phyloP scores from a whole-genome alignment of 2,329 filamentous ascomycete genomes.

The Colletotrichum nymphaeae region DNA sequence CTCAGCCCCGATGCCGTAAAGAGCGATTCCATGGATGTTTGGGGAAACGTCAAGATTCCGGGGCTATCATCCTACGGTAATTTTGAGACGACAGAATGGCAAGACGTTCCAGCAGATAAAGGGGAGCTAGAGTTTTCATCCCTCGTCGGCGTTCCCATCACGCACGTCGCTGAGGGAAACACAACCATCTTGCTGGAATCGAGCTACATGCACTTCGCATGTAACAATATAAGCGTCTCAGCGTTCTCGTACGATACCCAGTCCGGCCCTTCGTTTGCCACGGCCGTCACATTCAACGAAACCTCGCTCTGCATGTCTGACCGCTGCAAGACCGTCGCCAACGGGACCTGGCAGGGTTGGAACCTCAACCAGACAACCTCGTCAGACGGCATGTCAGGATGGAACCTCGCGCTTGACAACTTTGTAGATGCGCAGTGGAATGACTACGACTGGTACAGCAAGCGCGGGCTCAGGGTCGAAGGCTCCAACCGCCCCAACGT shows the following conservation, averaged over 20 bases:
- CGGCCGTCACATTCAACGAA: background rate
- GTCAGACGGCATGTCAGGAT: background rate
- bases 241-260: background rate
- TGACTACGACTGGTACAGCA: background rate
- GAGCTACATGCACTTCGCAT: conserved; percentile 17
- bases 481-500: background rate
- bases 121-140: background rate
- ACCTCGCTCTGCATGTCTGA: background rate
- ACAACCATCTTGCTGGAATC: conserved; percentile 19
- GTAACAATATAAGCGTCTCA: background rate
- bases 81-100: background rate
- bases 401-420: conserved; percentile 16
- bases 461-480: background rate
- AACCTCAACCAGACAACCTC: background rate
- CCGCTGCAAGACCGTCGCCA: background rate
- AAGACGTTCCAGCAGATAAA: background rate
- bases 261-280: background rate
- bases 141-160: conserved; percentile 5
- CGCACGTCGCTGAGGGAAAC: conserved; percentile 1
- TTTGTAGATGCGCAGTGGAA: conserved; percentile 8
- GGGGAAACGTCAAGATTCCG: conserved; percentile 44
- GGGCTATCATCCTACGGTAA: conserved; percentile 7
- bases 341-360: conserved; percentile 13
- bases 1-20: conserved; percentile 38
- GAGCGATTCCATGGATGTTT: conserved; percentile 39